A percentile compares a stretch with the other conserved stretches of the same genome.
These are phyloP conservation scores for Quercus alba DNA, from an alignment of 306 rosid genomes.

Conservation along the genomic window DNA sequence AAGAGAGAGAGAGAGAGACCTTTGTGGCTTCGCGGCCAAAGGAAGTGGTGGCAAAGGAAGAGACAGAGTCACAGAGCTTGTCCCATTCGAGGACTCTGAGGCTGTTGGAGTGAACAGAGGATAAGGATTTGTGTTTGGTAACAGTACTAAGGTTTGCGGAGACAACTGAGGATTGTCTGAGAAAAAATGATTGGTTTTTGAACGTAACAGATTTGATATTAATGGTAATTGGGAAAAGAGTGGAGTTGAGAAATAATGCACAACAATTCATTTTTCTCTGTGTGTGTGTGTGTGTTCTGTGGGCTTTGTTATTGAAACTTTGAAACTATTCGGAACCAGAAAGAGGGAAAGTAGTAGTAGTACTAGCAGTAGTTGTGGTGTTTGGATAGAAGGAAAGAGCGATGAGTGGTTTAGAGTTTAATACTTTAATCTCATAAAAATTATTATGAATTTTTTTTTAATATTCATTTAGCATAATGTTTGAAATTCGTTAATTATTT, in stretches of 20 bases:
- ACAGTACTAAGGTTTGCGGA: slow-evolving; percentile 10
- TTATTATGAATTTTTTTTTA: too few relatives aligned
- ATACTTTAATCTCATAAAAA: too few relatives aligned
- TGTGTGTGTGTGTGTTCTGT: background rate
- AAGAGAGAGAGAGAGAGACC: slow-evolving; percentile 21
- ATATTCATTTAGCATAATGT: too few relatives aligned
- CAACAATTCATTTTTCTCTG: slow-evolving; percentile 36
- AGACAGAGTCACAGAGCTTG: slow-evolving; percentile 78
- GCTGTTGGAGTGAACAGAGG: slow-evolving; percentile 56
- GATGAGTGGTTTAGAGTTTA: too few relatives aligned
- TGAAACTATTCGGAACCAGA: background rate
- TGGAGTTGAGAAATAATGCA: slow-evolving; percentile 13
- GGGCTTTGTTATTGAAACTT: background rate
- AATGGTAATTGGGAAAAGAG: slow-evolving; percentile 19
- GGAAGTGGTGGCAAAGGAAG: slow-evolving; percentile 80
- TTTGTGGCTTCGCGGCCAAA: slow-evolving; percentile 73
- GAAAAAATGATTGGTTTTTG: slow-evolving; percentile 16
- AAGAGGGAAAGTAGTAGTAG: background rate
- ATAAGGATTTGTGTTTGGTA: slow-evolving; percentile 19
- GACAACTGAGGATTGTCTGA: slow-evolving; percentile 19
- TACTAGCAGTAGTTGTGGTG: background rate
- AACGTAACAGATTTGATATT: slow-evolving; percentile 3
- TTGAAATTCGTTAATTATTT: too few relatives aligned
- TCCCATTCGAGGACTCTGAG: slow-evolving; percentile 91
- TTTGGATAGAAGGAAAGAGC: background rate